Conservation (phyloP, 441 rosid species). For the Pelargonium cotyledonis region DNA sequence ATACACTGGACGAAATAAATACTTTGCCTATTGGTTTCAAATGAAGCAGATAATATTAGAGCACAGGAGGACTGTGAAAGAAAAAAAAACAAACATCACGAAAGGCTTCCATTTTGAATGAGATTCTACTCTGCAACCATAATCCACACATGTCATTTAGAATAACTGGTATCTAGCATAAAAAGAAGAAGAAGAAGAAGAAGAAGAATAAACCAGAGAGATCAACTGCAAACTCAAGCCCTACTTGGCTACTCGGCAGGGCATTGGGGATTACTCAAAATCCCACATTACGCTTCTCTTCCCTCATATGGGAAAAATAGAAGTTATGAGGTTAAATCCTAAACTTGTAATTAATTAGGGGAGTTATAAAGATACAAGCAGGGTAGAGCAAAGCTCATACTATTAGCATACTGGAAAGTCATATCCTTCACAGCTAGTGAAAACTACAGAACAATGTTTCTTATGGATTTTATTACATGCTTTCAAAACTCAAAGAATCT, state of each 20-base stretch:
- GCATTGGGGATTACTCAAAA: not conserved
- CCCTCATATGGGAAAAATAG: not conserved
- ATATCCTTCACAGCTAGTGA: not conserved
- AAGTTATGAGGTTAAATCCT: not conserved
- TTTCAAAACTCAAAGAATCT: not conserved
- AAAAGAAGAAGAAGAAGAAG: not conserved
- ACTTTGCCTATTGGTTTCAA: too few relatives aligned
- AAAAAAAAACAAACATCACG: not conserved
- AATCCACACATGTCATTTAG: not conserved
- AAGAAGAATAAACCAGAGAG: too few relatives aligned
- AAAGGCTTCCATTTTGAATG: not conserved
- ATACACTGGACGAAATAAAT: too few relatives aligned
- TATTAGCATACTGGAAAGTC: too few relatives aligned
- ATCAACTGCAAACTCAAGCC: not conserved
- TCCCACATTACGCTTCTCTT: not conserved
- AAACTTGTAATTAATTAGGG: not conserved
- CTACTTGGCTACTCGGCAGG: not conserved
- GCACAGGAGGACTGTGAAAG: not conserved
- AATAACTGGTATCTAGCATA: not conserved
- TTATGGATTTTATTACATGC: not conserved
- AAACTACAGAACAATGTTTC: not conserved
- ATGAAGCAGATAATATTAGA: too few relatives aligned
- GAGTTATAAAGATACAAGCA: not conserved
- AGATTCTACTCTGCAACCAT: not conserved
- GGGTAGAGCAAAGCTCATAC: not conserved